Percentiles rank a stretch among this genome's conserved stretches.
Evolutionary conservation across 2,329 filamentous ascomycete species (phyloP).

Genomic region (Hypomyces rosellus): DNA sequence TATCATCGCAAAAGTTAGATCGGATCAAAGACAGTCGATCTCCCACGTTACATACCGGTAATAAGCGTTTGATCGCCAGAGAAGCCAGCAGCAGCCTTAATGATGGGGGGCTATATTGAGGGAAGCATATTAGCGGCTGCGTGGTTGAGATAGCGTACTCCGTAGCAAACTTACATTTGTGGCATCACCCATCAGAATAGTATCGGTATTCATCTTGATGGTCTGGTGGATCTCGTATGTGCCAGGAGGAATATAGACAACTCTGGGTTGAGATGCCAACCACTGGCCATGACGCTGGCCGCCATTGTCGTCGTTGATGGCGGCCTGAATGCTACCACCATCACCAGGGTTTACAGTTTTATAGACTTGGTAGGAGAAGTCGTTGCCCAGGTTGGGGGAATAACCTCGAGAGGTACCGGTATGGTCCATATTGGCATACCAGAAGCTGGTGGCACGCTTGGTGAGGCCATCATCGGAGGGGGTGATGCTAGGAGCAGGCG

Average conservation of each 20-base stretch:
- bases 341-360: conserved; percentile 32
- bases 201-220: conserved; percentile 37
- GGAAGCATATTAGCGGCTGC: conserved; percentile 1
- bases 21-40: neutral
- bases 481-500: conserved; percentile 8
- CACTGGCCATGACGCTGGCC: conserved; percentile 29
- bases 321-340: conserved; percentile 30
- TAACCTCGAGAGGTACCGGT: conserved; percentile 29
- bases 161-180: conserved; percentile 22
- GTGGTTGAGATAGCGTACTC: neutral
- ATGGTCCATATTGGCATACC: conserved; percentile 39
- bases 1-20: neutral
- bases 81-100: conserved; percentile 35
- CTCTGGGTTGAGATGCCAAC: conserved; percentile 38
- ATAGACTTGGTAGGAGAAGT: conserved; percentile 32
- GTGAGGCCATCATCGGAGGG: conserved; percentile 9
- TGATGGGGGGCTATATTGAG: conserved; percentile 28
- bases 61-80: conserved; percentile 26
- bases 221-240: conserved; percentile 34
- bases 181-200: conserved; percentile 40
- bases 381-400: conserved; percentile 34
- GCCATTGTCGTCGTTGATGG: conserved; percentile 32
- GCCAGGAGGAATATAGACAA: conserved; percentile 37
- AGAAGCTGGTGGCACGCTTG: conserved; percentile 26
- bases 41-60: conserved; percentile 18